These are phyloP conservation scores for Phanerochaete carnosa DNA, from an alignment of 768 basidiomycete genomes.

Conservation along the genomic window DNA sequence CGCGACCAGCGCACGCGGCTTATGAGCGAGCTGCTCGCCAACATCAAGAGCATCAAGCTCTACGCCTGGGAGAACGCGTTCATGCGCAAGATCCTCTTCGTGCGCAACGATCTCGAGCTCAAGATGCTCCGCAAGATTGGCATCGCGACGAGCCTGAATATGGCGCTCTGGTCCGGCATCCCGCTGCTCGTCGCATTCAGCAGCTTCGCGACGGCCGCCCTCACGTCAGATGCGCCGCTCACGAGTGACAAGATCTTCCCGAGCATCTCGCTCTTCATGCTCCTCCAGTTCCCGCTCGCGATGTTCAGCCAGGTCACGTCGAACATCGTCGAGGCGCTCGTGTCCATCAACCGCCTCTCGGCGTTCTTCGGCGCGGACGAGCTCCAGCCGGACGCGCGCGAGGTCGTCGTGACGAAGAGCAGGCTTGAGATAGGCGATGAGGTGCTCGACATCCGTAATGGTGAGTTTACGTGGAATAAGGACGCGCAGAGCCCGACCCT, in stretches of 20 bases:
- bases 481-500: constrained; percentile 57
- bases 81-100: constrained; percentile 69
- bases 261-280: constrained; percentile 87
- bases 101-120: constrained; percentile 81
- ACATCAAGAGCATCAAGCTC: constrained; percentile 89
- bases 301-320: constrained; percentile 77
- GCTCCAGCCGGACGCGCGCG: constrained; percentile 75
- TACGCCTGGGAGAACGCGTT: constrained; percentile 97
- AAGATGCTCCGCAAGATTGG: constrained; percentile 83
- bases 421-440: constrained; percentile 57
- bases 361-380: constrained; percentile 76
- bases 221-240: constrained; percentile 59
- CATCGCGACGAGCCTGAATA: constrained; percentile 53
- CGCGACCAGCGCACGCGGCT: constrained; percentile 78
- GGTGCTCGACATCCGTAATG: constrained; percentile 68
- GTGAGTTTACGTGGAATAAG: constrained; percentile 80
- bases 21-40: constrained; percentile 92
- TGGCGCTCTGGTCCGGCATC: constrained; percentile 64
- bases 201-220: constrained; percentile 73
- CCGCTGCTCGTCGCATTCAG: constrained; percentile 78
- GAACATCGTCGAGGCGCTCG: constrained; percentile 81
- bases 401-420: constrained; percentile 36
- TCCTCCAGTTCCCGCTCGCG: constrained; percentile 81
- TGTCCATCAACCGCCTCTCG: constrained; percentile 77
- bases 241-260: constrained; percentile 95